phyloP scores from a whole-genome alignment of 169 alveolate genomes.

The Plasmodium gonderi region DNA sequence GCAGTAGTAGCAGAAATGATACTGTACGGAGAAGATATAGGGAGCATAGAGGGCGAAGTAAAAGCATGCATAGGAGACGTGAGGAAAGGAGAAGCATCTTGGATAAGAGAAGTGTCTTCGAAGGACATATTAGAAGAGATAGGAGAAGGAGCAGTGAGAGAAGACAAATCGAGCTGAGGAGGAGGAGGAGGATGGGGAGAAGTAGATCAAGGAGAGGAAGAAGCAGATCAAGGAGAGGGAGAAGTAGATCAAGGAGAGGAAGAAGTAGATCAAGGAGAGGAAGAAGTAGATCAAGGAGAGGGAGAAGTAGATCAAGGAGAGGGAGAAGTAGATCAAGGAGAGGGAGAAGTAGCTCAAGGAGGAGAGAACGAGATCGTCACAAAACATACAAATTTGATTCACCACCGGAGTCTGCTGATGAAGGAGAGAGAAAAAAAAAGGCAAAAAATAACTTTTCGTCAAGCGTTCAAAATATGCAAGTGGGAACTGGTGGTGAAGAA shows the following conservation, averaged over 20 bases:
- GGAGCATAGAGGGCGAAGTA: neutral
- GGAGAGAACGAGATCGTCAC: neutral
- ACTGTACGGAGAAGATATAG: no score
- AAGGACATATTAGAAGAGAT: neutral
- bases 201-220: neutral
- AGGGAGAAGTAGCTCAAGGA: neutral
- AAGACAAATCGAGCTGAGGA: neutral
- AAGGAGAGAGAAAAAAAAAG: neutral
- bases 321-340: neutral
- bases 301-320: neutral
- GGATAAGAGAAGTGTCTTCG: neutral
- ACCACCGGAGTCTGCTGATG: constrained; percentile 41
- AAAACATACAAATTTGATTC: constrained; percentile 62
- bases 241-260: neutral
- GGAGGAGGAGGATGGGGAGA: neutral
- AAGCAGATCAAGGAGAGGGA: neutral
- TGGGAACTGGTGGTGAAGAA: no score
- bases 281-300: neutral
- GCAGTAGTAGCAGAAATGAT: neutral
- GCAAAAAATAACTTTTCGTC: neutral
- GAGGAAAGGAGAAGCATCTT: neutral
- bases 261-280: neutral
- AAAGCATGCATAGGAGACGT: neutral
- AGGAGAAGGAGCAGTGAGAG: neutral
- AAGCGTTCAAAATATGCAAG: no score